Percentiles rank a stretch among this genome's conserved stretches.
These are phyloP conservation scores for Quercus variabilis DNA, from an alignment of 306 rosid species.

Conservation along the genomic window DNA sequence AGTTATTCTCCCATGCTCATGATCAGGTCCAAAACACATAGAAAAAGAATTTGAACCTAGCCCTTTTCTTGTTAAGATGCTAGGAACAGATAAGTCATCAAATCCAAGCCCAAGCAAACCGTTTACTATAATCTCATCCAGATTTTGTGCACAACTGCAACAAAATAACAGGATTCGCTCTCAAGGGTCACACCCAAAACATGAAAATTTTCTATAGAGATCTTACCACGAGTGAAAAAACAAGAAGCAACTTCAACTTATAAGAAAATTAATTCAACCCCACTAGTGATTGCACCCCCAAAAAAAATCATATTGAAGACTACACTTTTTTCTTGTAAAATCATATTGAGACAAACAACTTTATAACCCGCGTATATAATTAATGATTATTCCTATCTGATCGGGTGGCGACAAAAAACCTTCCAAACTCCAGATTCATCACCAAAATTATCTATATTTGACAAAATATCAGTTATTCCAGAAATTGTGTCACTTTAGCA, in stretches of 20 bases:
- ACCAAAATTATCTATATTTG: no score
- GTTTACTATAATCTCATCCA: constrained; percentile 67
- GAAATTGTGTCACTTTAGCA: not conserved
- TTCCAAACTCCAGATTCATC: no score
- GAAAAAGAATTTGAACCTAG: constrained; percentile 70
- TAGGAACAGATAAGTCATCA: constrained; percentile 61
- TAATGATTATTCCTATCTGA: not conserved
- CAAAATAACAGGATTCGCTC: constrained; percentile 8
- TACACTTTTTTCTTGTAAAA: not conserved
- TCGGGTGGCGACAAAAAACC: not conserved
- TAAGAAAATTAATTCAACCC: not conserved
- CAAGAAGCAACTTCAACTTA: not conserved
- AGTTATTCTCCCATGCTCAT: constrained; percentile 70
- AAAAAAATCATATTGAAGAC: not conserved
- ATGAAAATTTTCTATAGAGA: not conserved
- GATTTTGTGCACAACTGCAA: constrained; percentile 79
- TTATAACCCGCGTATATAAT: not conserved
- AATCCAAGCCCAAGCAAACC: constrained; percentile 90
- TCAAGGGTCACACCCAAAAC: not conserved
- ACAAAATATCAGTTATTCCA: not conserved
- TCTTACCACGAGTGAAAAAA: constrained; percentile 3
- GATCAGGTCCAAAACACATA: constrained; percentile 69
- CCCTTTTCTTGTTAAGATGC: constrained; percentile 64
- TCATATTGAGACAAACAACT: not conserved
- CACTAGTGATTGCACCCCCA: not conserved